Conservation (phyloP, 177 flowering plant species). For the Tripterygium wilfordii region DNA sequence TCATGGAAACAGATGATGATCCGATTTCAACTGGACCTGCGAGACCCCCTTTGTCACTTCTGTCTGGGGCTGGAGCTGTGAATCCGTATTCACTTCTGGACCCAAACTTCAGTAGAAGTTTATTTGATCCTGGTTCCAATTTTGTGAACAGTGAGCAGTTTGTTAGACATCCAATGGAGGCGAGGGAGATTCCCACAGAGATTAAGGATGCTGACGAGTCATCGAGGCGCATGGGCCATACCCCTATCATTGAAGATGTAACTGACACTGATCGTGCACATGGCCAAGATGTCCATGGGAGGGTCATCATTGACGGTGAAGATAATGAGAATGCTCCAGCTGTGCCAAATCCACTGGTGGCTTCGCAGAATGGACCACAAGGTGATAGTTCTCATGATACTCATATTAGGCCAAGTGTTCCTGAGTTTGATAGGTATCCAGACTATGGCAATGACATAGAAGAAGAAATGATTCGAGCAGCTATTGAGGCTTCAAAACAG, state of each 20-base stretch:
- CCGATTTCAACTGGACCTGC: slow-evolving; percentile 24
- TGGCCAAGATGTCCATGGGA: slow-evolving; percentile 51
- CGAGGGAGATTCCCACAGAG: slow-evolving; percentile 86
- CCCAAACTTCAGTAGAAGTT: slow-evolving; percentile 33
- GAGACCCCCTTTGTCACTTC: slow-evolving; percentile 31
- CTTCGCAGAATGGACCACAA: slow-evolving; percentile 9
- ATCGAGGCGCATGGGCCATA: slow-evolving; percentile 37
- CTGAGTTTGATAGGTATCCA: slow-evolving; percentile 29
- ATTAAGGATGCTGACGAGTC: slow-evolving; percentile 55
- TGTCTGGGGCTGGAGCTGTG: slow-evolving; percentile 31
- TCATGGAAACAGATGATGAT: slow-evolving; percentile 80
- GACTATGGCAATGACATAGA: slow-evolving; percentile 71
- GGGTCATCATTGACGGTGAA: slow-evolving; percentile 53
- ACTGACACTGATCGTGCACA: slow-evolving; percentile 31
- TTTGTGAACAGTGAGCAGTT: slow-evolving; percentile 32
- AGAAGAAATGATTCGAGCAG: slow-evolving; percentile 93
- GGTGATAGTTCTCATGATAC: slow-evolving; percentile 7
- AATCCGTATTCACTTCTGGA: slow-evolving; percentile 58
- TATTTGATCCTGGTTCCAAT: slow-evolving; percentile 29
- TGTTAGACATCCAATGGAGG: slow-evolving; percentile 92
- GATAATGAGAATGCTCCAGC: slow-evolving; percentile 34
- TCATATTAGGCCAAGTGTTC: slow-evolving; percentile 40
- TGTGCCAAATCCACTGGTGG: slow-evolving; percentile 16
- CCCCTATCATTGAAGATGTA: slow-evolving; percentile 67
- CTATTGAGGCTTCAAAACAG: slow-evolving; percentile 89